Percentiles rank a stretch among this genome's conserved stretches.
phyloP scores from a whole-genome alignment of 2,329 filamentous ascomycete species.

The Ophiosphaerella narmari region DNA sequence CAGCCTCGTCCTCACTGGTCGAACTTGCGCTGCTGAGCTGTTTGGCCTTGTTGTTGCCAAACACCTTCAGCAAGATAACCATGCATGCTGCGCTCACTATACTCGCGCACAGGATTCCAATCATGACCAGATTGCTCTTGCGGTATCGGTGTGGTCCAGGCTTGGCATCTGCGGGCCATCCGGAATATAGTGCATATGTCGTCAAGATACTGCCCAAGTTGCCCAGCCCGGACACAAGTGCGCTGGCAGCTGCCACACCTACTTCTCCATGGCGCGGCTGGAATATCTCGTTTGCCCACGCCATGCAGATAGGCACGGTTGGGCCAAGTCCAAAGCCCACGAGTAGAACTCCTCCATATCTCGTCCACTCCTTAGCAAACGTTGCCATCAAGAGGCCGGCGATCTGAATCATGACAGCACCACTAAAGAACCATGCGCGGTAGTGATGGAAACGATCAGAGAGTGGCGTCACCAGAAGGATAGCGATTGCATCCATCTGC shows the following conservation, averaged over 20 bases:
- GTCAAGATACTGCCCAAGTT: conserved; percentile 86
- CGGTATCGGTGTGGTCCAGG: conserved; percentile 72
- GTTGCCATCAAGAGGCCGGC: conserved; percentile 78
- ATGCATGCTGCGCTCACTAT: conserved; percentile 74
- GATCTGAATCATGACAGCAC: conserved; percentile 78
- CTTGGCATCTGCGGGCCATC: conserved; percentile 75
- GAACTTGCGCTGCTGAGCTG: conserved; percentile 38
- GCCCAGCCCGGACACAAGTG: conserved; percentile 83
- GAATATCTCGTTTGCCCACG: conserved; percentile 90
- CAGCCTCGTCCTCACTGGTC: conserved; percentile 60
- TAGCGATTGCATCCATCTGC: conserved; percentile 85
- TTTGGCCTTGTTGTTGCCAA: conserved; percentile 45
- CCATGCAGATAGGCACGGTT: conserved; percentile 91
- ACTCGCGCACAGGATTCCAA: conserved; percentile 79
- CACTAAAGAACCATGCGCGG: conserved; percentile 80
- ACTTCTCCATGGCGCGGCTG: conserved; percentile 88
- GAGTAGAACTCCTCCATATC: conserved; percentile 86
- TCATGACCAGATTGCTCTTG: conserved; percentile 85
- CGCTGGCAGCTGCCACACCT: conserved; percentile 82
- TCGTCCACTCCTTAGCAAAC: conserved; percentile 79
- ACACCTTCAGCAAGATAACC: conserved; percentile 63
- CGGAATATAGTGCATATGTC: conserved; percentile 86
- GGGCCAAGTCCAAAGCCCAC: conserved; percentile 89
- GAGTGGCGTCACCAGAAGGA: conserved; percentile 81
- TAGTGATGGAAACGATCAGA: conserved; percentile 84